These are phyloP conservation scores for Pseudogymnoascus sp. DNA, from an alignment of 2,329 filamentous ascomycete genomes.

Conservation along the genomic window DNA sequence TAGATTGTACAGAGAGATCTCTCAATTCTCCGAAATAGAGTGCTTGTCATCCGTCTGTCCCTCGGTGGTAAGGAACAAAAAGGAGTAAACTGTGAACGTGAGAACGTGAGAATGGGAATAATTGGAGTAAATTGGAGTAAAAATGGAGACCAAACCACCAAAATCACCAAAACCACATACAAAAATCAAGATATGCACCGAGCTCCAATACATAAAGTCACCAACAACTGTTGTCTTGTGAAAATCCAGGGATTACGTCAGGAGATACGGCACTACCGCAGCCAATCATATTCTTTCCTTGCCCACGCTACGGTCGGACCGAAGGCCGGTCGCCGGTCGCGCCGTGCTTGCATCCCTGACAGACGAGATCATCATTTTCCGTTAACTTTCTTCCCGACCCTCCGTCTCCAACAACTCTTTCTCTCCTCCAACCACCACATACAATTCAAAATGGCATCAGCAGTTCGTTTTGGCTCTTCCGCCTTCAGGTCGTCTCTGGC, in stretches of 20 bases:
- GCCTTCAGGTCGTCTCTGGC: conserved; percentile 71
- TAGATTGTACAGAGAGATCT: not conserved
- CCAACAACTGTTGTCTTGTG: not conserved
- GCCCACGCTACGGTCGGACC: conserved; percentile 2
- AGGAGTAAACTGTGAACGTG: not conserved
- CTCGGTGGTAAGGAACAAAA: not conserved
- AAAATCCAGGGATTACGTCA: conserved; percentile 10
- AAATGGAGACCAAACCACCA: not conserved
- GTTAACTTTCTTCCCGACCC: conserved; percentile 14
- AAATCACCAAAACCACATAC: not conserved
- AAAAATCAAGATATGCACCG: not conserved
- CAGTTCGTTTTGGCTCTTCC: conserved; percentile 72
- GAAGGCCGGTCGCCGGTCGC: not conserved
- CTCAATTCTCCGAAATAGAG: not conserved
- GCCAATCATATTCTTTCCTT: not conserved
- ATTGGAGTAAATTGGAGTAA: conserved; percentile 8
- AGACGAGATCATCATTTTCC: conserved; percentile 6
- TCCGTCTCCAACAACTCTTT: conserved; percentile 26
- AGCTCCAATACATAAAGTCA: not conserved
- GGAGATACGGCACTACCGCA: not conserved
- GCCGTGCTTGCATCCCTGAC: conserved; percentile 6
- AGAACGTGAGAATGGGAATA: not conserved
- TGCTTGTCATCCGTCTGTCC: not conserved
- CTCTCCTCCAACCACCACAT: conserved; percentile 28
- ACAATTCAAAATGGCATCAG: conserved; percentile 65